Evolutionary conservation across 768 basidiomycete species (phyloP).

Genomic region (Rickenella mellea): DNA sequence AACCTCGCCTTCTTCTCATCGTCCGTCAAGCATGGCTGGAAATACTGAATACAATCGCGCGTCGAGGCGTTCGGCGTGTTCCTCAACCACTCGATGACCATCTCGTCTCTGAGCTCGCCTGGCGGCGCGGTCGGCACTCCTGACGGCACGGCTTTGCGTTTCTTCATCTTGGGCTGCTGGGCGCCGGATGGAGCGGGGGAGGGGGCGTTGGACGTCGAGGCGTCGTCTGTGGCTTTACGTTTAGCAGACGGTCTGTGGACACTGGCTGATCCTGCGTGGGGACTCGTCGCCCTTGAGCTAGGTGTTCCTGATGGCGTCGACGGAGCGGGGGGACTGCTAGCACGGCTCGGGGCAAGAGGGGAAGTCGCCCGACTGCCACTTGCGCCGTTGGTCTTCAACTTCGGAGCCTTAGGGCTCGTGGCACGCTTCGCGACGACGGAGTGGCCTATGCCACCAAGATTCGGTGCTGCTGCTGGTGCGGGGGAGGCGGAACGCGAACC

Average conservation of each 20-base stretch:
- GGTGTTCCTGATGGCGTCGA: no score
- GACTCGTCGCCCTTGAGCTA: background rate
- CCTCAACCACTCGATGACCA: conserved; percentile 71
- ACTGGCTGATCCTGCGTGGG: background rate
- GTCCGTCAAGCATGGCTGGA: conserved; percentile 65
- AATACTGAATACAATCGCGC: conserved; percentile 71
- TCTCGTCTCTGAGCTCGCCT: conserved; percentile 49
- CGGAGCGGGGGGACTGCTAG: conserved; percentile 39
- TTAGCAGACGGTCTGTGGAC: conserved; percentile 42
- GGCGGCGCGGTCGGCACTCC: conserved; percentile 26
- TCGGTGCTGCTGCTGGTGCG: conserved; percentile 40
- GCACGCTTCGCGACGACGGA: conserved; percentile 77
- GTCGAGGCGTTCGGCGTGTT: conserved; percentile 47
- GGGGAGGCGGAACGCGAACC: conserved; percentile 57
- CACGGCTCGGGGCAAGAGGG: conserved; percentile 46
- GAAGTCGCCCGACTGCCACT: conserved; percentile 46
- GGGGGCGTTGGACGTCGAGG: conserved; percentile 7
- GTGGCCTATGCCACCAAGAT: conserved; percentile 39
- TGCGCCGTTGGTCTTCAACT: conserved; percentile 33
- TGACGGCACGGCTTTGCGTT: conserved; percentile 34
- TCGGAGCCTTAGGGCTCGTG: conserved; percentile 69
- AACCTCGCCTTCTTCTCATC: conserved; percentile 63
- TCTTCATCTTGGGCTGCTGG: conserved; percentile 39
- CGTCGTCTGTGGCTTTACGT: conserved; percentile 45
- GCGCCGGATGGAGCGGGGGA: conserved; percentile 5